Conservation (phyloP, 202 grass and related monocot species). For the Brachypodium distachyon region DNA sequence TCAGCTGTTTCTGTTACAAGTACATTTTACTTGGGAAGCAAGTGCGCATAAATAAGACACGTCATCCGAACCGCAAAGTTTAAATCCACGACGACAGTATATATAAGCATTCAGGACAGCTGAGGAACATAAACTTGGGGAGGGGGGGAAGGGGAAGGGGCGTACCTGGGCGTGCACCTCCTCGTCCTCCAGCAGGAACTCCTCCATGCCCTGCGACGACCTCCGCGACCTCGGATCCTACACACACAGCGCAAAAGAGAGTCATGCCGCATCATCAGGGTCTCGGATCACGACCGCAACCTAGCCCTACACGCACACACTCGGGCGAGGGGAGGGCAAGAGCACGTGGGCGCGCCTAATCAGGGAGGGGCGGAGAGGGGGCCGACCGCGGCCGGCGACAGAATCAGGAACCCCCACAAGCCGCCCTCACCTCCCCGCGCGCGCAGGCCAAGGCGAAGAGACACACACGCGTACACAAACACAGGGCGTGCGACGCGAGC, state of each 20-base stretch:
- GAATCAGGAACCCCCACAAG: not conserved
- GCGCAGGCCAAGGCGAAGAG: not conserved
- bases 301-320: not conserved
- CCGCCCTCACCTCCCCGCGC: not conserved
- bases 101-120: not conserved
- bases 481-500: no score
- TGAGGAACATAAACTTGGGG: not conserved
- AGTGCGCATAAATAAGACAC: not conserved
- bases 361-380: not conserved
- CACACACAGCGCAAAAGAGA: no score
- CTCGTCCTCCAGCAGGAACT: conserved; percentile 49
- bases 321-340: no score
- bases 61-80: no score
- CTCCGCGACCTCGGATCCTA: conserved; percentile 35
- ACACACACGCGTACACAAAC: no score
- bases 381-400: not conserved
- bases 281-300: not conserved
- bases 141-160: not conserved
- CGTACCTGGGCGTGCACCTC: conserved; percentile 42
- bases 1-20: not conserved
- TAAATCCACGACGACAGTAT: not conserved
- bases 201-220: conserved; percentile 31
- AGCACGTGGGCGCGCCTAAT: not conserved
- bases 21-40: not conserved
- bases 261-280: not conserved